phyloP scores from a whole-genome alignment of 352 stramenopile species.

The Pythium insidiosum region DNA sequence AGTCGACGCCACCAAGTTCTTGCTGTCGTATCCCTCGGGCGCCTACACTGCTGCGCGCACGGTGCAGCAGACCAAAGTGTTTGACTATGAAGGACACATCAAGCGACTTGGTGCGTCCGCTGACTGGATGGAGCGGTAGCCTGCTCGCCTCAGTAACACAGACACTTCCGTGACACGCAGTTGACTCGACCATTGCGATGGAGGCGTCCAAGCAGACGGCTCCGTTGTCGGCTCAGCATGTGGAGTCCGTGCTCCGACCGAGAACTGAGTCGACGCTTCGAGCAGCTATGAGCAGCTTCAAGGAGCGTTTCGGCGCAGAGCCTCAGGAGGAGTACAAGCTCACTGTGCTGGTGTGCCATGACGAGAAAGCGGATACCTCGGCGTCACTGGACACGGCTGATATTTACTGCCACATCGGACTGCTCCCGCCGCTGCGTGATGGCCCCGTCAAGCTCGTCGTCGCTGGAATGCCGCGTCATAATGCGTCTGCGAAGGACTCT shows the following conservation, averaged over 20 bases:
- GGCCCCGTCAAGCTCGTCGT: conserved; percentile 66
- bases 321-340: conserved; percentile 76
- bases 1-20: conserved; percentile 51
- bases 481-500: conserved; percentile 69
- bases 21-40: conserved; percentile 52
- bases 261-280: conserved; percentile 53
- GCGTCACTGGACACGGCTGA: conserved; percentile 27
- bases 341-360: conserved; percentile 59
- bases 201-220: conserved; percentile 15
- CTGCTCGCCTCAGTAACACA: not conserved
- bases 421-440: conserved; percentile 50
- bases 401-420: conserved; percentile 65
- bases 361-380: conserved; percentile 9
- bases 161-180: conserved; percentile 14
- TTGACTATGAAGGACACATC: conserved; percentile 77
- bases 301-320: conserved; percentile 26
- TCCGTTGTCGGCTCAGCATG: conserved; percentile 11
- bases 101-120: conserved; percentile 46
- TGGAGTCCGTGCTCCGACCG: conserved; percentile 40
- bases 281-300: conserved; percentile 60
- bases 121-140: not conserved
- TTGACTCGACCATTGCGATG: conserved; percentile 69
- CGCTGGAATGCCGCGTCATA: conserved; percentile 55
- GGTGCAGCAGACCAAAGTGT: conserved; percentile 62
- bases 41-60: conserved; percentile 71